A percentile compares a stretch with the other conserved stretches of the same genome.
Conservation (phyloP, 2,329 filamentous ascomycete species). For the Aureobasidium namibiae region DNA sequence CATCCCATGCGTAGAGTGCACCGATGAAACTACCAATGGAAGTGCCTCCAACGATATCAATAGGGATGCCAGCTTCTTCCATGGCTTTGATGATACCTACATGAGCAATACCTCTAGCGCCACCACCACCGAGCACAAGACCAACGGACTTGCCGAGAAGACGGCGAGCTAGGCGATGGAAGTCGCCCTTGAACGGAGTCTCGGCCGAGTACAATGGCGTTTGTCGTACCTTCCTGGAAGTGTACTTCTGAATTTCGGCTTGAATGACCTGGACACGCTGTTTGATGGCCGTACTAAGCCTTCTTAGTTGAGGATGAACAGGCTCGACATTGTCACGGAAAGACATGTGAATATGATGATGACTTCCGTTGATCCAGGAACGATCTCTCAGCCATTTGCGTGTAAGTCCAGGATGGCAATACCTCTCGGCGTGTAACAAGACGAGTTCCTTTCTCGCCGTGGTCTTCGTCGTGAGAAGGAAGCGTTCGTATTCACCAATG, state of each 20-base stretch:
- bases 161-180: slow-evolving; percentile 81
- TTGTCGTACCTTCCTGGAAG: slow-evolving; percentile 82
- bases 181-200: slow-evolving; percentile 90
- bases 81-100: slow-evolving; percentile 90
- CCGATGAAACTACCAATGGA: slow-evolving; percentile 96
- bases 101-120: slow-evolving; percentile 84
- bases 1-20: slow-evolving; percentile 88
- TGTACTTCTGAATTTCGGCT: slow-evolving; percentile 97
- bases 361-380: slow-evolving; percentile 95
- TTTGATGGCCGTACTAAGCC: slow-evolving; percentile 78
- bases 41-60: slow-evolving; percentile 90
- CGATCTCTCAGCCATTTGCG: slow-evolving; percentile 80
- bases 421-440: slow-evolving; percentile 79
- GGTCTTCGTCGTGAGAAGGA: slow-evolving; percentile 93
- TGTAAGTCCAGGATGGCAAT: slow-evolving; percentile 75
- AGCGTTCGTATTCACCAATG: slow-evolving; percentile 94
- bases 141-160: slow-evolving; percentile 93
- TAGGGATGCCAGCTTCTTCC: slow-evolving; percentile 92
- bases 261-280: slow-evolving; percentile 90
- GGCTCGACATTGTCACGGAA: slow-evolving; percentile 71
- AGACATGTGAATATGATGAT: slow-evolving; percentile 95
- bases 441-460: slow-evolving; percentile 91
- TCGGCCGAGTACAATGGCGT: slow-evolving; percentile 84
- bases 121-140: slow-evolving; percentile 86
- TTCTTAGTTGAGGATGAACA: slow-evolving; percentile 64